Evolutionary conservation across 1,139 yeast genomes (phyloP).

Genomic region (Schizosaccharomyces versatilis): DNA sequence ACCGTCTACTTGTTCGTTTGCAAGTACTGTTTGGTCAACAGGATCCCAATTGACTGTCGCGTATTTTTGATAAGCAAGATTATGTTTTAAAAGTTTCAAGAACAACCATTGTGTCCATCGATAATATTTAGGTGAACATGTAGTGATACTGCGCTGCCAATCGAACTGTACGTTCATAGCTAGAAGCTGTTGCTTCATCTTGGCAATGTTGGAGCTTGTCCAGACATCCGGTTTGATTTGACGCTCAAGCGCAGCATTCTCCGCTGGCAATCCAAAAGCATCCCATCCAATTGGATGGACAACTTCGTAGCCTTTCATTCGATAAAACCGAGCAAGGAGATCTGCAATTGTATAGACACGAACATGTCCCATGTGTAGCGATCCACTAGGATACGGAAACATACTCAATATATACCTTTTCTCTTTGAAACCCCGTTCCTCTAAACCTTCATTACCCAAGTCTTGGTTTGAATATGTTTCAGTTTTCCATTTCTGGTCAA

Average conservation of each 20-base stretch:
- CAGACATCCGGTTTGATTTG: conserved; percentile 57
- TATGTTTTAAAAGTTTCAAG: conserved; percentile 44
- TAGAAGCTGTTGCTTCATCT: conserved; percentile 67
- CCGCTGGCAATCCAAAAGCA: conserved; percentile 95
- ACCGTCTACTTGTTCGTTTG: conserved; percentile 87
- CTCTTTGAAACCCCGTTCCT: neutral
- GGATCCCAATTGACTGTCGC: conserved; percentile 98
- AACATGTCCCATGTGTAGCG: conserved; percentile 77
- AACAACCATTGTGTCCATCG: conserved; percentile 82
- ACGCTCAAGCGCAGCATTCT: conserved; percentile 85
- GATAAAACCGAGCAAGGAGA: conserved; percentile 51
- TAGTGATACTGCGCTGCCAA: conserved; percentile 80
- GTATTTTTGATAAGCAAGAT: conserved; percentile 61
- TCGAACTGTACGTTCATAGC: conserved; percentile 70
- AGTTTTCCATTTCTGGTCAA: too few species aligned
- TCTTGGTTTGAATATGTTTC: too few species aligned
- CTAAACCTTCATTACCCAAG: too few species aligned
- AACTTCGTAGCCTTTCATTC: conserved; percentile 36
- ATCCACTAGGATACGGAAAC: conserved; percentile 95
- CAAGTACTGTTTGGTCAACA: conserved; percentile 74
- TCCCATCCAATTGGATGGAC: conserved; percentile 98
- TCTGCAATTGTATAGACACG: conserved; percentile 84
- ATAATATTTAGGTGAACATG: conserved; percentile 73
- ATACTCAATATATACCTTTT: conserved; percentile 53
- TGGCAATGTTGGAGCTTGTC: conserved; percentile 55